Evolutionary conservation across 225 moss, liverwort and hornwort species (phyloP), one percentile per base, ranked within the genome.

Genomic region (Polytrichum commune): DNA sequence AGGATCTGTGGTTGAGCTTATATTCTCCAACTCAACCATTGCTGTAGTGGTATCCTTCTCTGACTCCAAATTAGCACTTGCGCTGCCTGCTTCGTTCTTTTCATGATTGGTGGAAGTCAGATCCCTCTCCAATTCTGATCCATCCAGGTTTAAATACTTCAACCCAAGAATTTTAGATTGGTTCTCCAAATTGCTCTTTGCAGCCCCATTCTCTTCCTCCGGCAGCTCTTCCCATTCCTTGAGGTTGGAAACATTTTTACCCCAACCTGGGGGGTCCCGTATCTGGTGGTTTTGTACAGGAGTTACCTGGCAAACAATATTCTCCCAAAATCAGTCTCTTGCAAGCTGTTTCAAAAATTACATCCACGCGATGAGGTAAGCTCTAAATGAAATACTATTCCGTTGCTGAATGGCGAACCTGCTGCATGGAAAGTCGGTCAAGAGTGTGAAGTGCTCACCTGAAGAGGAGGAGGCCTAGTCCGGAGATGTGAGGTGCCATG

Each of bases 191-290:
- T 18, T 64, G 28, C 65, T 53, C 64, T 72, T 60, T 56, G 58
- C 74, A 62, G 24, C 29, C 72, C 64, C 72, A 3, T 33, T 77
- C 19, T 85, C 89, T 19, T 84, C 87, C 67, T 90, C 93, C 3
- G 84, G 69, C 60, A 91, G 75, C 70, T 83, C 84, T 65, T 95
- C 91, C 98, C 98, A 98, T 29, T 95, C 98, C 77, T 86, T 91
- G 28, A 90, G 24, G 72, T 95, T 95, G 55, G 84, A 32, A 53
- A 95, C 90, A 63, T 87, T 87, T 5, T 72, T 56, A 55, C 98
- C 98, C 98, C 98, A 98, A 61, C 98, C 95, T 0, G 95, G 98
- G 22, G 88, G 91, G 70, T 95, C 91, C 55, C 72, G 82, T 30
- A 60, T 70, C 55, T 75, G 77, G 25, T 71, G 81, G 7, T 74